A percentile compares a stretch with the other conserved stretches of the same genome.
Conservation (phyloP, 148 eudicot genomes). For the Vaccinium myrtillus region DNA sequence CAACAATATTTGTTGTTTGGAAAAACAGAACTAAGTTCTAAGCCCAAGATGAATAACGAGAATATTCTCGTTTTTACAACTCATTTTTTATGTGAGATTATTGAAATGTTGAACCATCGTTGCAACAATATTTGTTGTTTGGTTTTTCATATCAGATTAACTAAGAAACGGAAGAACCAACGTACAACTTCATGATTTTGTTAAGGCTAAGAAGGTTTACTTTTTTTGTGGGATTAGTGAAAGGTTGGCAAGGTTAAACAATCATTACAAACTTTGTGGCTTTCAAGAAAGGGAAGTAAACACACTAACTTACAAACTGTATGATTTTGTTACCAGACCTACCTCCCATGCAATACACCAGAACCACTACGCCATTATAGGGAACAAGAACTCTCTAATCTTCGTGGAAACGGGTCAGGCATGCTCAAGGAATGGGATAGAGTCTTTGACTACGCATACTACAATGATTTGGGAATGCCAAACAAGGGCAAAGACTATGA, state of each 20-base stretch:
- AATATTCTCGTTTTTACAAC: background rate
- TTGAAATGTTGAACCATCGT: background rate
- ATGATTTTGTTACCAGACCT: slow-evolving; percentile 43
- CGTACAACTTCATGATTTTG: background rate
- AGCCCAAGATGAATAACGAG: too few species aligned
- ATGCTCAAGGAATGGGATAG: slow-evolving; percentile 83
- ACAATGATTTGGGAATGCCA: slow-evolving; percentile 80
- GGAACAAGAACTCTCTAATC: slow-evolving; percentile 69
- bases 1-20: too few species aligned
- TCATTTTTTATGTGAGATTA: background rate
- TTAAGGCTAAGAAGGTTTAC: background rate
- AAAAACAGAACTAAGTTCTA: too few species aligned
- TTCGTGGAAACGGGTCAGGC: slow-evolving; percentile 72
- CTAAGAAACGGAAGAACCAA: background rate
- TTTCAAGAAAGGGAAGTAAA: background rate
- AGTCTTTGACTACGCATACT: slow-evolving; percentile 77
- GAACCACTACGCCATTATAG: slow-evolving; percentile 57
- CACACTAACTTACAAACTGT: background rate
- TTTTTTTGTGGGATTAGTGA: background rate
- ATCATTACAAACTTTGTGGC: background rate
- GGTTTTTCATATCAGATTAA: background rate
- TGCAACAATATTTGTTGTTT: background rate
- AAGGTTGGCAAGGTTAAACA: background rate
- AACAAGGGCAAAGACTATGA: slow-evolving; percentile 56
- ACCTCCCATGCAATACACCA: slow-evolving; percentile 72